phyloP scores from a whole-genome alignment of 192 early-diverging fungal genomes.

The Thamnidium elegans region DNA sequence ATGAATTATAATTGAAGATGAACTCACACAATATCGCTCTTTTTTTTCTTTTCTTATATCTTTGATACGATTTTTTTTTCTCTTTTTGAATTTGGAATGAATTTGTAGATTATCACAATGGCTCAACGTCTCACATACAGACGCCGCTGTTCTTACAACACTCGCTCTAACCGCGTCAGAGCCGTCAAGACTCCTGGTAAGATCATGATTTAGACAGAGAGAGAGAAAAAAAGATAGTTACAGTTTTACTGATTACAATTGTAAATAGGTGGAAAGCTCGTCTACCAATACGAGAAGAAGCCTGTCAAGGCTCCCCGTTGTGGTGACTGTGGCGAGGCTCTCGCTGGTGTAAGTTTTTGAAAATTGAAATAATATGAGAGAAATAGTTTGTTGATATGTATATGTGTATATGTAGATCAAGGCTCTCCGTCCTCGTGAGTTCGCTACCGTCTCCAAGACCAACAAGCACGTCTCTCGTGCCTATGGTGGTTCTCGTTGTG shows the following conservation, averaged over 20 bases:
- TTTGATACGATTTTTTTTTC: constrained; percentile 3
- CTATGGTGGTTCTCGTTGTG: constrained; percentile 97
- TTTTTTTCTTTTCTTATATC: not conserved
- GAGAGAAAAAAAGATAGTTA: not conserved
- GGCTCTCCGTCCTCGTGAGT: constrained; percentile 89
- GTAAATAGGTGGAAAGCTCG: constrained; percentile 78
- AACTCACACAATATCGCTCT: not conserved
- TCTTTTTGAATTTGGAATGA: not conserved
- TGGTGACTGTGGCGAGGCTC: constrained; percentile 92
- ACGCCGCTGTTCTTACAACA: constrained; percentile 85
- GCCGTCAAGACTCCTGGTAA: constrained; percentile 85
- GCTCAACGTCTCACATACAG: constrained; percentile 83
- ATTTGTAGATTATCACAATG: constrained; percentile 44
- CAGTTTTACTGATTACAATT: not conserved
- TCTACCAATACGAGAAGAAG: constrained; percentile 91
- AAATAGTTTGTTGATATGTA: not conserved
- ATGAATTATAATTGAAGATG: constrained; percentile 1
- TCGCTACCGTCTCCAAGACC: constrained; percentile 85
- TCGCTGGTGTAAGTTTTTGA: constrained; percentile 74
- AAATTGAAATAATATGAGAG: not conserved
- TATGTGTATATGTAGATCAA: constrained; percentile 13
- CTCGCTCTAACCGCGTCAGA: constrained; percentile 82
- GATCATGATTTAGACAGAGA: not conserved
- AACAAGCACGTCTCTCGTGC: constrained; percentile 93
- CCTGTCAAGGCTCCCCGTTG: constrained; percentile 88